Evolutionary conservation across 2,329 filamentous ascomycete species (phyloP), one percentile per base, ranked within the genome.

Genomic region (Aspergillus floridensis): DNA sequence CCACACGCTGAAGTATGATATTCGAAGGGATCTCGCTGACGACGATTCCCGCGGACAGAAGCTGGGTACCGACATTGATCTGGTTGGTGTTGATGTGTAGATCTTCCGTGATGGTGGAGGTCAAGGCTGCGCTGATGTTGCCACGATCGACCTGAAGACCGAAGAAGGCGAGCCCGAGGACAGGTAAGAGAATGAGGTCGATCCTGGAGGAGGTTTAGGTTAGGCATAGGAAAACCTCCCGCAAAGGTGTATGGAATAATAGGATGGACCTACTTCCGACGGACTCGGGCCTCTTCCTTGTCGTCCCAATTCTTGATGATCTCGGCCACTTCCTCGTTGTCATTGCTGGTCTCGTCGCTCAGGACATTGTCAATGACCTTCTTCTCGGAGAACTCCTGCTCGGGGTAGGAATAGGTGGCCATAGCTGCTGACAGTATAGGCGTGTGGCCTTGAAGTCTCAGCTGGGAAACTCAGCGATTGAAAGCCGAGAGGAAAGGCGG

Each of bases 31-130:
- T 79, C 26, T 76, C 74, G 0, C 72, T 70, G 4, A 82, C 71
- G 2, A 83, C 80, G 47, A 83, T 83, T 16, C 80, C 80, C 1
- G 81, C 73, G 0, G 80, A 82, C 1, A 84, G 72, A 59, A 84
- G 72, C 59, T 82, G 80, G 24, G 81, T 77, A 4, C 82, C 82
- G 32, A 85, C 80, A 63, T 86, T 86, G 68, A 83, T 79, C 61
- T 84, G 78, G 59, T 83, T 78, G 5, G 81, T 81, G 2, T 76
- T 77, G 61, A 84, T 78, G 16, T 75, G 70, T 21, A 84, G 75
- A 63, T 84, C 82, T 21, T 76, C 66, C 49, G 82, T 78, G 64
- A 85, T 81, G 3, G 76, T 80, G 46, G 83, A 82, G 3, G 82
- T 84, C 44, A 84, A 64, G 2, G 82, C 82, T 35, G 81, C 83